Conservation (phyloP, 306 rosid genomes). For the Vigna nakashimae region DNA sequence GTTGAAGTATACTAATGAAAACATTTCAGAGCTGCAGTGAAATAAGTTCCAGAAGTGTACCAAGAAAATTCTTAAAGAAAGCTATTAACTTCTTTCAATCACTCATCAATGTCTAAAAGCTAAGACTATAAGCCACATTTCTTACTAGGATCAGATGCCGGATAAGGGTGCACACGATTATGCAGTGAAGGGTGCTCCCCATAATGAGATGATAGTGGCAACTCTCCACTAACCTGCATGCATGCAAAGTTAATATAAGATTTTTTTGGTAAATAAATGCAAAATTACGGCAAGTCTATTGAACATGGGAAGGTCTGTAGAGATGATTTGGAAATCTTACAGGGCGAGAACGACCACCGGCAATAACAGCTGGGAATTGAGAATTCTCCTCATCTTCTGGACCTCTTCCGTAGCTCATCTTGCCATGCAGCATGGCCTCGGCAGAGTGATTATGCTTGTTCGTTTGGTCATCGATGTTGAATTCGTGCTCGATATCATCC, state of each 20-base stretch:
- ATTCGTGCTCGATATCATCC: slow-evolving; percentile 89
- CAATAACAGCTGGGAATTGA: slow-evolving; percentile 67
- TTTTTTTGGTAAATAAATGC: slow-evolving; percentile 14
- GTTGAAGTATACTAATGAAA: slow-evolving; percentile 11
- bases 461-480: slow-evolving; percentile 50
- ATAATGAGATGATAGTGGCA: slow-evolving; percentile 68
- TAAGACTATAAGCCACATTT: neutral
- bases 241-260: neutral
- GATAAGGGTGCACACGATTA: slow-evolving; percentile 80
- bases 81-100: neutral
- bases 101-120: slow-evolving; percentile 24
- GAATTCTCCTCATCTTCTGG: slow-evolving; percentile 71
- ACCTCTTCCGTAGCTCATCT: slow-evolving; percentile 89
- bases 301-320: neutral
- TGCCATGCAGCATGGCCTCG: slow-evolving; percentile 94
- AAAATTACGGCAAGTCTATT: slow-evolving; percentile 11
- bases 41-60: neutral
- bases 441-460: slow-evolving; percentile 64
- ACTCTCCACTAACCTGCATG: slow-evolving; percentile 72
- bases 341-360: slow-evolving; percentile 50
- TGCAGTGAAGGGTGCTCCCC: slow-evolving; percentile 83
- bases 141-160: slow-evolving; percentile 70
- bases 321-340: slow-evolving; percentile 43
- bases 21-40: neutral
- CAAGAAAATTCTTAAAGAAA: neutral